phyloP scores from a whole-genome alignment of 169 alveolate species.

The Plasmodium reichenowi region DNA sequence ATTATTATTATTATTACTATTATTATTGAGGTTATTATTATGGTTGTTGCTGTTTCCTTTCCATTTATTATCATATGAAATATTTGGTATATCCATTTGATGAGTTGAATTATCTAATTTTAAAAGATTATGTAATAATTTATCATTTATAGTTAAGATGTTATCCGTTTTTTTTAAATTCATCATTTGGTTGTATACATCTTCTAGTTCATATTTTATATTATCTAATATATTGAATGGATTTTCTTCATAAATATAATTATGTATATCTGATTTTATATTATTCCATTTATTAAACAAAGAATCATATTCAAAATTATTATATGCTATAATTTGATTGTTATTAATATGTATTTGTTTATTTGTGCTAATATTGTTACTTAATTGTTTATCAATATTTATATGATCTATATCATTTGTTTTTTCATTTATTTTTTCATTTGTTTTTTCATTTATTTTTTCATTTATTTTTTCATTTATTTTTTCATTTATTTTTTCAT shows the following conservation, averaged over 20 bases:
- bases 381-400: no score
- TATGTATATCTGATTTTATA: conserved; percentile 10
- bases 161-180: conserved; percentile 20
- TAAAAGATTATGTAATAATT: conserved; percentile 12
- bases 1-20: not conserved
- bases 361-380: not conserved
- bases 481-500: not conserved
- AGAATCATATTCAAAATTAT: conserved; percentile 10
- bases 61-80: not conserved
- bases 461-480: not conserved
- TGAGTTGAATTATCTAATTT: conserved; percentile 18
- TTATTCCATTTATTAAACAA: conserved; percentile 4
- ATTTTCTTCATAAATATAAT: conserved; percentile 18
- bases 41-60: not conserved
- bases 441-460: not conserved
- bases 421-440: not conserved
- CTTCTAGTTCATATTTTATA: conserved; percentile 37
- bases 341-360: not conserved
- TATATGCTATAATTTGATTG: conserved; percentile 58
- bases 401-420: no score
- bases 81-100: not conserved
- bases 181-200: conserved; percentile 49
- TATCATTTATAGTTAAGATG: not conserved
- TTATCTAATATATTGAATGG: conserved; percentile 23
- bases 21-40: not conserved